Percentiles rank a stretch among this genome's conserved stretches.
These are phyloP conservation scores for Tolypocladium endophyticum DNA, from an alignment of 2,329 filamentous ascomycete species.

Conservation along the genomic window DNA sequence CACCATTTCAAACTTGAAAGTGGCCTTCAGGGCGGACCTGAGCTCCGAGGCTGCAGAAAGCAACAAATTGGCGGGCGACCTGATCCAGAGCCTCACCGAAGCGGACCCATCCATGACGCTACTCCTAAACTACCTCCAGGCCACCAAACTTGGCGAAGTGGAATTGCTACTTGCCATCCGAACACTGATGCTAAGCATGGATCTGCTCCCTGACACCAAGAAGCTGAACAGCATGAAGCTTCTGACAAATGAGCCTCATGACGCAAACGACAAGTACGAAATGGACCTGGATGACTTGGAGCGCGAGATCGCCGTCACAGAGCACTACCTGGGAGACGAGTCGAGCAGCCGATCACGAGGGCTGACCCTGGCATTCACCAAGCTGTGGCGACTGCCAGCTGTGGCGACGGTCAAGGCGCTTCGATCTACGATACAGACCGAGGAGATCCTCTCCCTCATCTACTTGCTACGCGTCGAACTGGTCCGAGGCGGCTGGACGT, in stretches of 20 bases:
- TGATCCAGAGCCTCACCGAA: conserved; percentile 51
- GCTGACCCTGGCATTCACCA: conserved; percentile 57
- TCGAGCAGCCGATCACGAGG: conserved; percentile 51
- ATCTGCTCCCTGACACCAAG: conserved; percentile 37
- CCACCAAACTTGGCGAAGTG: conserved; percentile 52
- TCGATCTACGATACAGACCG: conserved; percentile 50
- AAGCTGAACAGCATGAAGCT: conserved; percentile 21
- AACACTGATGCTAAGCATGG: conserved; percentile 58
- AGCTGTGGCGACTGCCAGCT: conserved; percentile 56
- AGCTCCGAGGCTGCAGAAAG: conserved; percentile 30
- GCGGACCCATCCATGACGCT: conserved; percentile 60
- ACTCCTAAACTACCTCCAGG: conserved; percentile 53
- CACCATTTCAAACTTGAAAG: conserved; percentile 46
- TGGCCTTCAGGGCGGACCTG: conserved; percentile 42
- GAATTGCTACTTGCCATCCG: conserved; percentile 59
- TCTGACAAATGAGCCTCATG: conserved; percentile 17
- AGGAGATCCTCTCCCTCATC: conserved; percentile 62
- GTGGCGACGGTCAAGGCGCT: conserved; percentile 51
- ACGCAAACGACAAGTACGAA: conserved; percentile 24
- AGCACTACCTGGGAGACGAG: conserved; percentile 56
- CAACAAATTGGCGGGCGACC: conserved; percentile 44
- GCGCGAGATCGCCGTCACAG: conserved; percentile 55
- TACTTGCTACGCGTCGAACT: conserved; percentile 64
- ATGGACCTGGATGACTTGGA: conserved; percentile 52
- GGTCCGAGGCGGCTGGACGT: conserved; percentile 65